Percentiles rank a stretch among this genome's conserved stretches.
Conservation (phyloP, 164 flowering plant genomes). For the Macadamia tetraphylla region DNA sequence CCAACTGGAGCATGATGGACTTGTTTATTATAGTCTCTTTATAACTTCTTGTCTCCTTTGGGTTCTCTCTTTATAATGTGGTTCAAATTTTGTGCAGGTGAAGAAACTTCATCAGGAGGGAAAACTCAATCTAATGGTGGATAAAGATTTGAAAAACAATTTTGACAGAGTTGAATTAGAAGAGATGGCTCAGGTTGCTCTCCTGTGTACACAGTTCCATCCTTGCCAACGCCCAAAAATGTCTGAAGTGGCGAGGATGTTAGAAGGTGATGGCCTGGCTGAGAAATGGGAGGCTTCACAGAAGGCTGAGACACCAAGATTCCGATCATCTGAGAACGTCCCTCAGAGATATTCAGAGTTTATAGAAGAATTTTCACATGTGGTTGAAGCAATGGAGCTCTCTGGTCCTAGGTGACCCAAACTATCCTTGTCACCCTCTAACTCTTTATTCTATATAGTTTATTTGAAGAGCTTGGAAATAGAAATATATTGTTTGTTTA, state of each 20-base stretch:
- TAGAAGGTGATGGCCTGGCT: slow-evolving; percentile 82
- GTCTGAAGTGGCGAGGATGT: slow-evolving; percentile 71
- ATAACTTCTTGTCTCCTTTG: neutral
- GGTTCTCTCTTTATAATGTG: neutral
- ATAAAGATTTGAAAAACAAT: slow-evolving; percentile 62
- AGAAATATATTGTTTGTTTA: slow-evolving; percentile 23
- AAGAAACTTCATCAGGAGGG: slow-evolving; percentile 73
- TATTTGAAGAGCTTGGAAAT: slow-evolving; percentile 11
- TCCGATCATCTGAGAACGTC: slow-evolving; percentile 37
- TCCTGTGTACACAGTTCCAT: slow-evolving; percentile 69
- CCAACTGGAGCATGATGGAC: too few relatives aligned
- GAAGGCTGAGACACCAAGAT: slow-evolving; percentile 51
- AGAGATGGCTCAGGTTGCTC: slow-evolving; percentile 76
- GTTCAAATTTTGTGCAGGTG: slow-evolving; percentile 41
- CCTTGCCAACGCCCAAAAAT: slow-evolving; percentile 71
- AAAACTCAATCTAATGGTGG: slow-evolving; percentile 59
- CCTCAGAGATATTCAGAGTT: slow-evolving; percentile 52
- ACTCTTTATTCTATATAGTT: too few relatives aligned
- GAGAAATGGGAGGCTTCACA: slow-evolving; percentile 88
- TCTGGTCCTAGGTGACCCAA: slow-evolving; percentile 66
- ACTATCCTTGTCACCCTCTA: neutral
- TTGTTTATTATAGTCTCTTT: too few relatives aligned
- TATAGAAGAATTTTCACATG: slow-evolving; percentile 68
- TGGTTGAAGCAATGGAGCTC: slow-evolving; percentile 87
- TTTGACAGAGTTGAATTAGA: slow-evolving; percentile 60